Evolutionary conservation across 2,329 filamentous ascomycete genomes (phyloP).

Genomic region (Colletotrichum godetiae): DNA sequence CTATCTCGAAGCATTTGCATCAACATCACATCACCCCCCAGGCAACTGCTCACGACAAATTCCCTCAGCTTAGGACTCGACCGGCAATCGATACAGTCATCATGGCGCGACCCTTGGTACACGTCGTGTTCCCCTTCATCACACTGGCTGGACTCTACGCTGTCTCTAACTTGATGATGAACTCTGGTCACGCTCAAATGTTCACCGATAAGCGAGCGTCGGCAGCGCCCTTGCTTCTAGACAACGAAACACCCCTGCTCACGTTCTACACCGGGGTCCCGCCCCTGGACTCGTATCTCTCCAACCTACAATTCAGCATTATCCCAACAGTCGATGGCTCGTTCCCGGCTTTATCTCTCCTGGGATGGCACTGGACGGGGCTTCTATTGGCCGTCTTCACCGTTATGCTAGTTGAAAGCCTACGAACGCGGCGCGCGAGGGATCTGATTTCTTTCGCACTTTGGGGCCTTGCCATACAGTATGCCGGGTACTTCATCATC

Average conservation of each 20-base stretch:
- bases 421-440: not conserved
- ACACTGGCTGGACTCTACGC: constrained; percentile 1
- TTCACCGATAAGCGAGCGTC: not conserved
- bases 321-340: not conserved
- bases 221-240: not conserved
- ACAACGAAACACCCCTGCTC: not conserved
- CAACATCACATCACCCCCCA: not conserved
- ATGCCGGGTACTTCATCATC: constrained; percentile 1
- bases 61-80: not conserved
- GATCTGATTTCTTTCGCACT: not conserved
- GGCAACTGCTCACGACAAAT: not conserved
- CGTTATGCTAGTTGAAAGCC: not conserved
- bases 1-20: not conserved
- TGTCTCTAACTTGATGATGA: constrained; percentile 3
- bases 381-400: constrained; percentile 1
- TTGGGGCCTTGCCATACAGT: constrained; percentile 9
- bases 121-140: not conserved
- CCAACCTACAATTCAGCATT: constrained; percentile 9
- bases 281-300: constrained; percentile 3
- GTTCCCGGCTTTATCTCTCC: not conserved
- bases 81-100: not conserved
- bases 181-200: constrained; percentile 3
- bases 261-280: not conserved
- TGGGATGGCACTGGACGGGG: constrained; percentile 5
- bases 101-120: not conserved